Evolutionary conservation across 345 rosid genomes (phyloP), one percentile per base, ranked within the genome.

Genomic region (Camelina laxa): DNA sequence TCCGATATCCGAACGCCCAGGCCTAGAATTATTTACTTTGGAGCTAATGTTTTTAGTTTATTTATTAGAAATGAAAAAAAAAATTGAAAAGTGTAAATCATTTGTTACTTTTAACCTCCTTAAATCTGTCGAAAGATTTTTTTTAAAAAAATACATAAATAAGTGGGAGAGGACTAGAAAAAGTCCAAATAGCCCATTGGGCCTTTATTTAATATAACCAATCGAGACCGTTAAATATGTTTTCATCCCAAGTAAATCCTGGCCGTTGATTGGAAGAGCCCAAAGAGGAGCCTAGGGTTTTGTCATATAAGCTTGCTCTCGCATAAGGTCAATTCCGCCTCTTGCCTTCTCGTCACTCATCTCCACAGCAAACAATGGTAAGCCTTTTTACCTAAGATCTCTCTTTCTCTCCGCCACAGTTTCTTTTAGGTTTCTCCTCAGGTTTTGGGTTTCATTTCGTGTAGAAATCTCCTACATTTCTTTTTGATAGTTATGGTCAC

Each of bases 271-370:
- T 42, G 20, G 5, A 61, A 48, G 19, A 45, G 64, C 57, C 56
- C 53, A 67, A 59, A 60, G 27, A 57, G 79, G 45, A 59, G 38
- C 67, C 68, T 84, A 81, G 84, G 87, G 82, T 80, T 82, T 84
- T 74, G 78, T 68, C 12, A 33, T 41, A 42, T 30, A 60, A 79
- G 7, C 19, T 44, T 44, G 69, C 12, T 51, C 39, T 22, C 17
- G 42, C 44, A 67, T 27, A 27, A 17, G 45, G 60, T 68, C 22
- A 8, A 11, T 19, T 41, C 50, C 69, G 68, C 76, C 81, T 65
- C 77, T 62, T 16, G 38, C 27, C 70, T 60, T 66, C 74, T 51
- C 38, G 55, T 54, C 80, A 69, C 75, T 76, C 65, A 61, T 22
- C 75, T 69, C 9, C 65, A 35, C 65, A 69, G 38, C 22, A 60